Percentiles rank a stretch among this genome's conserved stretches.
Conservation (phyloP, 73 alveolate species). For the Uronychia binucleata region DNA sequence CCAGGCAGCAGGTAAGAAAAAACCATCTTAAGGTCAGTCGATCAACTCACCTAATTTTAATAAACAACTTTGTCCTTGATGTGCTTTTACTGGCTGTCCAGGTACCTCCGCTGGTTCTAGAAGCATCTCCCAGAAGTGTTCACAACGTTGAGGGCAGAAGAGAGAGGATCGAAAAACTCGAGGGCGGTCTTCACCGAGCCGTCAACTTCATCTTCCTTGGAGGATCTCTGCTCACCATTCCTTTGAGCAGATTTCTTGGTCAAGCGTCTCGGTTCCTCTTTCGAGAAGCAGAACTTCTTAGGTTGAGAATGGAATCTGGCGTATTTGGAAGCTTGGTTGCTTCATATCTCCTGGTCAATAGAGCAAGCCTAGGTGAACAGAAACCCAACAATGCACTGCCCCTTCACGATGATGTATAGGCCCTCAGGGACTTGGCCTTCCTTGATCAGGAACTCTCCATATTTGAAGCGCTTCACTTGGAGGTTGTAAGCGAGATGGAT, state of each 20-base stretch:
- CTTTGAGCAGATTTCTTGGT: constrained; percentile 3
- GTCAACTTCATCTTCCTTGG: background rate
- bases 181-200: background rate
- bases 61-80: constrained; percentile 31
- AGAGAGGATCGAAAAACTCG: constrained; percentile 7
- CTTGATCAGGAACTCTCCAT: constrained; percentile 40
- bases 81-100: constrained; percentile 29
- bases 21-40: constrained; percentile 16
- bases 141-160: background rate
- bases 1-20: constrained; percentile 32
- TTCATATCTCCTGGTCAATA: constrained; percentile 26
- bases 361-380: background rate
- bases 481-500: constrained; percentile 46
- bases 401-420: constrained; percentile 17
- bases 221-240: no score
- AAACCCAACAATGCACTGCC: constrained; percentile 32
- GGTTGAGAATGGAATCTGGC: background rate
- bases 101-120: constrained; percentile 18
- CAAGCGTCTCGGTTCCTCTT: background rate
- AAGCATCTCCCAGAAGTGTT: constrained; percentile 18
- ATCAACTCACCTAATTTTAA: constrained; percentile 21
- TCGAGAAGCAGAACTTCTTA: background rate
- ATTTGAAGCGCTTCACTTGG: constrained; percentile 26
- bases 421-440: constrained; percentile 54
- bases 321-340: constrained; percentile 19